phyloP scores from a whole-genome alignment of 2,329 filamentous ascomycete genomes.

The Zymoseptoria crescenta region DNA sequence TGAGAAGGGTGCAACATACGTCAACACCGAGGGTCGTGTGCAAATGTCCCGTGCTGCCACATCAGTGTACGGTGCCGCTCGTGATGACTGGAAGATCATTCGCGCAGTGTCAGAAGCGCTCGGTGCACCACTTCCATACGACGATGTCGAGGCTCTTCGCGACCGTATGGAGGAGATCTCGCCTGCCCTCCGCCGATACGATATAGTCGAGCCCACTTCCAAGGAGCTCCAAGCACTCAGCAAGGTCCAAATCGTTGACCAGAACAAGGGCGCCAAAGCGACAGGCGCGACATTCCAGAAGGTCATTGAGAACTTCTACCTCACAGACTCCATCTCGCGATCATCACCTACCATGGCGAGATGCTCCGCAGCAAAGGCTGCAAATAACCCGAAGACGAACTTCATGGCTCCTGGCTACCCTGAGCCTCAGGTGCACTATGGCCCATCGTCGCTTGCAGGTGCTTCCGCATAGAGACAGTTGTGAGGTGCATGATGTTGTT shows the following conservation, averaged over 20 bases:
- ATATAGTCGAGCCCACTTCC: conserved; percentile 72
- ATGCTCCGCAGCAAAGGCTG: conserved; percentile 84
- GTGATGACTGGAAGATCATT: conserved; percentile 99
- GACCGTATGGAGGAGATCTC: conserved; percentile 95
- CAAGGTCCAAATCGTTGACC: conserved; percentile 91
- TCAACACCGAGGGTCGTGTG: conserved; percentile 95
- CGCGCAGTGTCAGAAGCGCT: conserved; percentile 89
- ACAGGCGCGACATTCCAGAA: conserved; percentile 69
- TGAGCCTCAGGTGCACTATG: conserved; percentile 32
- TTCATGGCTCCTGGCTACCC: conserved; percentile 43
- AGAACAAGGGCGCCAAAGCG: conserved; percentile 81
- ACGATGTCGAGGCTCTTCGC: conserved; percentile 79
- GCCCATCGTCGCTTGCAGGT: conserved; percentile 20
- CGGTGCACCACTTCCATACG: conserved; percentile 77
- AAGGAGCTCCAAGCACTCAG: conserved; percentile 57
- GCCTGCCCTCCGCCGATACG: conserved; percentile 80
- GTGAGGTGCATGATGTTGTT: conserved; percentile 10
- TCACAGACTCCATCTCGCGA: conserved; percentile 93
- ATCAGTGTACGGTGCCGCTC: conserved; percentile 76
- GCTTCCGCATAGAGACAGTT: conserved; percentile 1
- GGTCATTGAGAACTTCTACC: conserved; percentile 93
- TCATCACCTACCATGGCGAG: conserved; percentile 98
- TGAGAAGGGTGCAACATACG: conserved; percentile 90
- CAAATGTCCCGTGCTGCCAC: conserved; percentile 90
- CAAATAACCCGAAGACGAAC: conserved; percentile 43